Evolutionary conservation across 192 early-diverging fungal species (phyloP).

Genomic region (Obelidium mucronatum): DNA sequence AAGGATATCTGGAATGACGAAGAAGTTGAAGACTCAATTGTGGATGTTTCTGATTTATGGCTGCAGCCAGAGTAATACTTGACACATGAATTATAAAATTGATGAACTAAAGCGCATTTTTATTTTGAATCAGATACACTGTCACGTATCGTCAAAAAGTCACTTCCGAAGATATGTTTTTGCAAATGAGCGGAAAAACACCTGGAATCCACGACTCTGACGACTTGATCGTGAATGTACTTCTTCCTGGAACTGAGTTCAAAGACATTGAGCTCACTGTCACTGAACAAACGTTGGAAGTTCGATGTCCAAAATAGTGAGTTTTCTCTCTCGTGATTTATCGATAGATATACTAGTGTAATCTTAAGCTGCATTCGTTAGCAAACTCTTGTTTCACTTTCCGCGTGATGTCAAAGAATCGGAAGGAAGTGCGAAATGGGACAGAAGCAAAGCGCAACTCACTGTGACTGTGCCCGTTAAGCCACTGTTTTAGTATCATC

Average conservation of each 20-base stretch:
- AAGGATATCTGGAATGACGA: conserved; percentile 38
- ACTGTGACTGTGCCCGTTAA: conserved; percentile 17
- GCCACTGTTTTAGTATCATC: neutral
- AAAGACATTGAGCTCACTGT: conserved; percentile 27
- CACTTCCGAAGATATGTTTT: conserved; percentile 34
- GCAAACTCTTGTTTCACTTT: conserved; percentile 29
- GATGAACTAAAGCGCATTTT: neutral
- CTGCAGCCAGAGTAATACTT: conserved; percentile 31
- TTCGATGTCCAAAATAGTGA: conserved; percentile 37
- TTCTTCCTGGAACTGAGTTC: conserved; percentile 24
- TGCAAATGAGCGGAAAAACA: conserved; percentile 34
- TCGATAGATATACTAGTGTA: neutral
- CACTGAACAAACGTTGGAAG: conserved; percentile 16
- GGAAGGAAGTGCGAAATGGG: conserved; percentile 27
- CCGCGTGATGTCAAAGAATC: conserved; percentile 19
- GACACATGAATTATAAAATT: neutral
- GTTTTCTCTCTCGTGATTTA: neutral
- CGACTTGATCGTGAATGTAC: conserved; percentile 23
- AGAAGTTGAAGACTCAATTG: conserved; percentile 7
- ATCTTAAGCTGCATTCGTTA: neutral
- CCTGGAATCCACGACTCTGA: conserved; percentile 18
- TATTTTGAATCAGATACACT: conserved; percentile 11
- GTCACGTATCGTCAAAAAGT: conserved; percentile 36
- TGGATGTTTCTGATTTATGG: conserved; percentile 20
- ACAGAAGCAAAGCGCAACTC: neutral